Conservation (phyloP, 768 basidiomycete species). For the Serendipita sp. region DNA sequence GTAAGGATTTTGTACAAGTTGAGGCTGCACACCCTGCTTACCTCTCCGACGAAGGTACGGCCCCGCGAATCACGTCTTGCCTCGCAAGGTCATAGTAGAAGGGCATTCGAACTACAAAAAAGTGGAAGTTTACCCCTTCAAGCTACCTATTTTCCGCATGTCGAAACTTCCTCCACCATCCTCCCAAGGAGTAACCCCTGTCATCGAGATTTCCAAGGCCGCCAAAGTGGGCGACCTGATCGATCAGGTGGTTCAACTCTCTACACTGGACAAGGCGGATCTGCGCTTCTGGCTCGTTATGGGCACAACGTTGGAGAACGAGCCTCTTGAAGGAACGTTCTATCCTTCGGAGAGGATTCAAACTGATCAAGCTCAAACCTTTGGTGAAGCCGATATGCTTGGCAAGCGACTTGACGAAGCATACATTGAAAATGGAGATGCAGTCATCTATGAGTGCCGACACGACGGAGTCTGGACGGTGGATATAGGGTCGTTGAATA, state of each 20-base stretch:
- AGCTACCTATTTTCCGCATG: conserved; percentile 41
- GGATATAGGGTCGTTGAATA: background rate
- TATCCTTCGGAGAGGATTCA: conserved; percentile 10
- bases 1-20: conserved; percentile 29
- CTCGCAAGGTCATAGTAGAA: conserved; percentile 49
- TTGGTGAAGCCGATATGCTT: conserved; percentile 20
- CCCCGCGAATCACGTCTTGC: conserved; percentile 34
- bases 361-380: background rate
- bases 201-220: conserved; percentile 35
- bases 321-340: conserved; percentile 19
- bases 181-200: conserved; percentile 19
- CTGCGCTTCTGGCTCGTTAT: conserved; percentile 13
- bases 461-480: conserved; percentile 42
- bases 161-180: conserved; percentile 19
- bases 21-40: conserved; percentile 1
- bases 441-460: conserved; percentile 65
- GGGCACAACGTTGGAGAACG: conserved; percentile 12
- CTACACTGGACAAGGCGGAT: conserved; percentile 15
- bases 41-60: conserved; percentile 48
- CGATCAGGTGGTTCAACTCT: conserved; percentile 29
- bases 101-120: conserved; percentile 34
- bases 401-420: conserved; percentile 25
- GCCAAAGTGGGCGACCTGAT: conserved; percentile 31
- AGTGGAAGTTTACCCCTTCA: conserved; percentile 61
- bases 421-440: conserved; percentile 44